These are phyloP conservation scores for Sphaerosporella brunnea DNA, from an alignment of 495 filamentous ascomycete species.

Conservation along the genomic window DNA sequence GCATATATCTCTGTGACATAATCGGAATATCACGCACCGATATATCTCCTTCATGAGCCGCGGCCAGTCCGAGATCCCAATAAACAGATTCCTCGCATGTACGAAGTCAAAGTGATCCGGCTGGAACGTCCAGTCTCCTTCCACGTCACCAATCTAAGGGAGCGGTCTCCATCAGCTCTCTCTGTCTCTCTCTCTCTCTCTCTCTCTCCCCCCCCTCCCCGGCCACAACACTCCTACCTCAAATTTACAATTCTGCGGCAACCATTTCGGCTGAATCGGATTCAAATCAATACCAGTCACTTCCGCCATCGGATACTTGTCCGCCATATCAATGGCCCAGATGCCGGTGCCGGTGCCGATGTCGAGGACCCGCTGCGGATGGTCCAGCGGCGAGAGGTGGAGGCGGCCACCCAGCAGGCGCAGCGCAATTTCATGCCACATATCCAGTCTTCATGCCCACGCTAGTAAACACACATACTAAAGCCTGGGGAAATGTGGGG, in stretches of 20 bases:
- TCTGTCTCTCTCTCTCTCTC: no score
- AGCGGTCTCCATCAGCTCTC: no score
- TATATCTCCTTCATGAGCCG: not conserved
- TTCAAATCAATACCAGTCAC: not conserved
- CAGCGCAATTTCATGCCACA: conserved; percentile 1
- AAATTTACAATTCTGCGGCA: conserved; percentile 29
- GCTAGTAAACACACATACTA: not conserved
- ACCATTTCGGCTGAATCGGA: conserved; percentile 2
- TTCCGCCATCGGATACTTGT: conserved; percentile 2
- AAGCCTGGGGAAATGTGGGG: not conserved
- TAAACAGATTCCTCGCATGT: conserved; percentile 26
- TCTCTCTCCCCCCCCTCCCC: no score
- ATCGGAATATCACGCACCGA: not conserved
- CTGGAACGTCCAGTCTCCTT: conserved; percentile 28
- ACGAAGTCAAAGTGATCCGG: conserved; percentile 29
- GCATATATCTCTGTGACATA: no score
- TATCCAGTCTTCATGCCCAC: not conserved
- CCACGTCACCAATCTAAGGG: conserved; percentile 32
- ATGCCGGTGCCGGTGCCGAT: conserved; percentile 31
- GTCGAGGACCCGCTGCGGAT: conserved; percentile 28
- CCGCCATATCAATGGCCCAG: conserved; percentile 15
- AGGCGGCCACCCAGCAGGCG: conserved; percentile 10
- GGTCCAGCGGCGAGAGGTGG: conserved; percentile 27
- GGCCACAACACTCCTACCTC: no score
- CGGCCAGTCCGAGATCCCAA: conserved; percentile 25